Evolutionary conservation across 106 monocot genomes (phyloP), one percentile per base, ranked within the genome.

Genomic region (Dendrobium huoshanense): DNA sequence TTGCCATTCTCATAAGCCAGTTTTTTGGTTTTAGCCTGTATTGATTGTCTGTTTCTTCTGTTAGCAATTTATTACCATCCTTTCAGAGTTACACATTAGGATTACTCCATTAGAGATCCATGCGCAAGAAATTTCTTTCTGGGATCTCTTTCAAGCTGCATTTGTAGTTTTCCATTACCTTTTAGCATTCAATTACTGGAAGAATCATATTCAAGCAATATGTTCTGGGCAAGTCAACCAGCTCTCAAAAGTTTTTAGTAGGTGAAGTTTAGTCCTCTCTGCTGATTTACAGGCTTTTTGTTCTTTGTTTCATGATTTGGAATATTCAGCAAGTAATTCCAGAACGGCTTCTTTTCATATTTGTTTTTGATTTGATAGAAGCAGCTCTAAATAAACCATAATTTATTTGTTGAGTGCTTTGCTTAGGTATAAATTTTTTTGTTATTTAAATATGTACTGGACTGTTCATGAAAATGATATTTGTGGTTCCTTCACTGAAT

Each of bases 1-100:
- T 95, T 31, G 94, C 81, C 72, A 92, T 98, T 88, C 45, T 98
- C 41, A 41, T 95, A 55, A 92, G 92, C 79, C 94, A 98, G 79
- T 82, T 88, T 27, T 87, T 98, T 80, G 98, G 98, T 70, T 95
- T 98, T 88, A 92, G 92, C 78, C 73, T 98, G 79, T 95, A 92
- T 61, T 94, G 83, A 92, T 83, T 33, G 49, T 49, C 24, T 48
- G 49, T 49, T 45, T 48, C 74, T 44, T 42, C 44, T 74, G 42
- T 70, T 70, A 37, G 15, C 37, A 70, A 70, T 15, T 70, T 70
- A 3, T 37, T 37, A 16, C 24, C 31, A 31, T 70, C 61, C 61
- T 70, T 33, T 37, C 70, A 33, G 70, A 4, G 33, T 70, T 70
- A 7, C 37, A 70, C 70, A 7, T 15, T 70, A 70, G 70, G 70